A percentile compares a stretch with the other conserved stretches of the same genome.
phyloP scores from a whole-genome alignment of 2,329 filamentous ascomycete genomes.

The Arthrobotrys musiformis region DNA sequence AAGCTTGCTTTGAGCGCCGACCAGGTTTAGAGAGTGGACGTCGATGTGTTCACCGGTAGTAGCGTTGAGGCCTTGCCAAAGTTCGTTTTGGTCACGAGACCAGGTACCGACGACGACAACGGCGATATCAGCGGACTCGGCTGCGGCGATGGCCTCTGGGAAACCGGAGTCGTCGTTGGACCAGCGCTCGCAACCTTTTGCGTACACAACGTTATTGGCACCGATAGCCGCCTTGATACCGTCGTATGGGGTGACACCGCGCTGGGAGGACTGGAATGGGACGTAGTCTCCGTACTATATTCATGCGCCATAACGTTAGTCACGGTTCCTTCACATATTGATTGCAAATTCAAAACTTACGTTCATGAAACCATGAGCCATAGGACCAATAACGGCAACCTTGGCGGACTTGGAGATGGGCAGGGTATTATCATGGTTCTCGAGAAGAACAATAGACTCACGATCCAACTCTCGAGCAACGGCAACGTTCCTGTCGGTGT shows the following conservation, averaged over 20 bases:
- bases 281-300: constrained; percentile 77
- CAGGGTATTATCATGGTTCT: constrained; percentile 69
- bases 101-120: constrained; percentile 80
- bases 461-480: constrained; percentile 73
- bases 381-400: constrained; percentile 78
- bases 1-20: constrained; percentile 75
- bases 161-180: constrained; percentile 76
- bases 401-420: constrained; percentile 69
- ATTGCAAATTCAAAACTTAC: constrained; percentile 63
- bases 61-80: constrained; percentile 77
- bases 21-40: constrained; percentile 71
- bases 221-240: constrained; percentile 73
- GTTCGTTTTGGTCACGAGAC: constrained; percentile 77
- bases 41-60: constrained; percentile 81
- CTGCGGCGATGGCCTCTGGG: constrained; percentile 72
- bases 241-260: constrained; percentile 76
- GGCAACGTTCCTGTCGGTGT: constrained; percentile 70
- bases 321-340: constrained; percentile 59
- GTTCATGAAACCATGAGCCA: constrained; percentile 78
- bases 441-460: constrained; percentile 72
- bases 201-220: constrained; percentile 70
- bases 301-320: constrained; percentile 55
- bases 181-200: constrained; percentile 78
- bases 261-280: constrained; percentile 72
- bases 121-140: constrained; percentile 75